These are phyloP conservation scores for Geosmithia flava DNA, from an alignment of 2,329 filamentous ascomycete genomes.

Conservation along the genomic window DNA sequence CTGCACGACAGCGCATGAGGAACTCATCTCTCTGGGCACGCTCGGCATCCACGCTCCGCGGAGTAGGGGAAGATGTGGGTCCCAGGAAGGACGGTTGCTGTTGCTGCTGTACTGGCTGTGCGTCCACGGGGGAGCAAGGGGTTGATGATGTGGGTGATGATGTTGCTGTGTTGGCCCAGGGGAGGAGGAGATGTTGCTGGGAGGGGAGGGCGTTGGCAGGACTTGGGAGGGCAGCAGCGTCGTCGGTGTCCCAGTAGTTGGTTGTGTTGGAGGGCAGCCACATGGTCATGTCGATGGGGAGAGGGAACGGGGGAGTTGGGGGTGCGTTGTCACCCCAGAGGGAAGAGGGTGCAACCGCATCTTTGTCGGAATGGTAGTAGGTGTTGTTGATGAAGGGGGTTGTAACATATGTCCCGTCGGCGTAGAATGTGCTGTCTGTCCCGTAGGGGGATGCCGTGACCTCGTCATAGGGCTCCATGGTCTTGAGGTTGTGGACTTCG, in stretches of 20 bases:
- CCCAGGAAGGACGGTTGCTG: background rate
- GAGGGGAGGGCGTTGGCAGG: background rate
- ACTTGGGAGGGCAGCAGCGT: background rate
- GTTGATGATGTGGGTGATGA: background rate
- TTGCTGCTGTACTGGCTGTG: background rate
- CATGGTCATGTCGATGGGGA: background rate
- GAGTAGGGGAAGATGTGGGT: background rate
- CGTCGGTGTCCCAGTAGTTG: background rate
- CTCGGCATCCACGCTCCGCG: background rate
- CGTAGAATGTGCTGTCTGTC: no score
- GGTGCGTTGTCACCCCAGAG: background rate
- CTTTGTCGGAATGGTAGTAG: background rate
- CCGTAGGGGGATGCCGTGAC: no score
- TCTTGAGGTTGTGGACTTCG: background rate
- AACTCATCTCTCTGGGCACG: slow-evolving; percentile 26
- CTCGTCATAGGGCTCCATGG: background rate
- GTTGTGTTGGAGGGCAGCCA: background rate
- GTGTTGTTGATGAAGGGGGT: background rate
- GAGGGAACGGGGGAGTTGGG: background rate
- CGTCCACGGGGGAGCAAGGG: background rate
- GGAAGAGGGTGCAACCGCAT: no score
- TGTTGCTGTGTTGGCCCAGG: background rate
- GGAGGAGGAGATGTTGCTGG: background rate
- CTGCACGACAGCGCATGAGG: slow-evolving; percentile 38
- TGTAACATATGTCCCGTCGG: background rate